phyloP scores from a whole-genome alignment of 495 filamentous ascomycete species.

The Hypoxylon fragiforme region DNA sequence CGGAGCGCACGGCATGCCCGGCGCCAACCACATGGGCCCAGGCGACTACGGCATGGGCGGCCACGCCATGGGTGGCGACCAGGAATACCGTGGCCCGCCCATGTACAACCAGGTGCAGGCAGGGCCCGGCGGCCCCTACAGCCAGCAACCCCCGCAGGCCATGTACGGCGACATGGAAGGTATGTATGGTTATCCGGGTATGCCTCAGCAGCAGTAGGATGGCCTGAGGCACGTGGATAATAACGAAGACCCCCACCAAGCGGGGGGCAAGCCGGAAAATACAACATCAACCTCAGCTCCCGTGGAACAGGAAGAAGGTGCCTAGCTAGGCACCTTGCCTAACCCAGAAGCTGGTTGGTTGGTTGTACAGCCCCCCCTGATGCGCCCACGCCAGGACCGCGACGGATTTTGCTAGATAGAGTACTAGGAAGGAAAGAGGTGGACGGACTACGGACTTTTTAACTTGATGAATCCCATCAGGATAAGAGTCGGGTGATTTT shows the following conservation, averaged over 20 bases:
- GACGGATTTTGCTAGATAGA: too few species aligned
- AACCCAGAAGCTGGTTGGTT: too few species aligned
- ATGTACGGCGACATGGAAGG: constrained; percentile 80
- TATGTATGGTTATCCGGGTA: constrained; percentile 82
- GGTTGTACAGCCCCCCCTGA: too few species aligned
- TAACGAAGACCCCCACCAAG: neutral
- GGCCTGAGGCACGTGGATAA: neutral
- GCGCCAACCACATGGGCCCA: constrained; percentile 68
- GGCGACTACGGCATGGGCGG: constrained; percentile 65
- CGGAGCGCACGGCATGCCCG: constrained; percentile 61
- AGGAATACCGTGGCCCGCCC: constrained; percentile 76
- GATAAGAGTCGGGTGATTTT: too few species aligned
- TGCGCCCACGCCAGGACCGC: too few species aligned
- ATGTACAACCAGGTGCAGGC: constrained; percentile 83
- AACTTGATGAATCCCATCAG: too few species aligned
- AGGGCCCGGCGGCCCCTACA: constrained; percentile 69
- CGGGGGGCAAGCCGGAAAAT: neutral
- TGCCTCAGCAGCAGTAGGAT: constrained; percentile 74
- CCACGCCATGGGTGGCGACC: constrained; percentile 67
- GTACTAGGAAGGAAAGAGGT: too few species aligned
- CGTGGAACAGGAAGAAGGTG: too few species aligned
- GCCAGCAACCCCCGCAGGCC: constrained; percentile 63
- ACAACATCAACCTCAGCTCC: neutral
- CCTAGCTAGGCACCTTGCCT: too few species aligned
- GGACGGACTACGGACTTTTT: too few species aligned